Evolutionary conservation across 1,139 yeast species (phyloP), one percentile per base, ranked within the genome.

Genomic region (Candida mesenterica): DNA sequence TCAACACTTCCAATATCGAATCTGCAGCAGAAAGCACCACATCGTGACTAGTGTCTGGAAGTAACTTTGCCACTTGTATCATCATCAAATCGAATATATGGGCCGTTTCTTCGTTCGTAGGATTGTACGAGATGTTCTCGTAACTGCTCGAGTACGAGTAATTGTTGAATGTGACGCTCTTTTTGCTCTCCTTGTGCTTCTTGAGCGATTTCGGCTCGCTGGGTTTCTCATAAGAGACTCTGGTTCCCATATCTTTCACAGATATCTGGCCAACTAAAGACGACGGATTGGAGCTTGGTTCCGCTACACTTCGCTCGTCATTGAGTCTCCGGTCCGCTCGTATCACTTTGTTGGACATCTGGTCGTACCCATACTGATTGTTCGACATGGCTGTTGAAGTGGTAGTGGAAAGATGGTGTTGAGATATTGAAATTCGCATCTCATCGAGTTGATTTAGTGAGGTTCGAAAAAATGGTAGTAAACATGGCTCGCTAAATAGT

Each of bases 271-370:
- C 95, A 5, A 69, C 75, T 51, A 88, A 62, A 0, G 95, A 80
- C 35, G 76, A 75, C 1, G 96, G 96, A 31, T 72, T 77, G 12
- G 82, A 78, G 29, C 33, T 30, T 12, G 37, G 35, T 13, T 38
- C 41, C 3, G 24, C 33, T n/a, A 19, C 22, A 32, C 67, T 55
- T 8, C 75, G 77, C 17, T 52, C 59, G 38, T 75, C 78, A 34
- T 61, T 65, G 4, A 66, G 56, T 13, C 65, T 63, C 30, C 74
- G 67, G 48, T 79, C 87, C 44, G 76, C 73, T 42, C 74, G 69
- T 24, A 82, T 68, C 46, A 85, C 90, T 63, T 82, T 81, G 52
- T 82, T 85, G 38, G 95, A 76, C 88, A 85, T 82, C 52, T 75
- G 84, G 51, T 77, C 82, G 48, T 78, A 76, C 75, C 44, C 67